Evolutionary conservation across 768 basidiomycete genomes (phyloP), one percentile per base, ranked within the genome.

Genomic region (Udeniomyces megalosporus): DNA sequence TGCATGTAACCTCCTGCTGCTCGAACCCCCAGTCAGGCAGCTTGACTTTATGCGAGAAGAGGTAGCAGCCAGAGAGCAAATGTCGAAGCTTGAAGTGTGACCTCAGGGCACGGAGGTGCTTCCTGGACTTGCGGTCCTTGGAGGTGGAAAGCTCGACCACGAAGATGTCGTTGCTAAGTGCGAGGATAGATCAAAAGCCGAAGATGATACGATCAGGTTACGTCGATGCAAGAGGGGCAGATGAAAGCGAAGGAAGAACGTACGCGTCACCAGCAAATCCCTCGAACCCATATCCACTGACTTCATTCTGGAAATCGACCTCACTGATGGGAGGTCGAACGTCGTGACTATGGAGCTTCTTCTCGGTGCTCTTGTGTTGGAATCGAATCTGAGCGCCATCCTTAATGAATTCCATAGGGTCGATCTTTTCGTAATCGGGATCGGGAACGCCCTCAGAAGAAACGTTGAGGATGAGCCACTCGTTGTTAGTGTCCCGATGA

Each of bases 1-100:
- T 99, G 74, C 95, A 99, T 0, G 95, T 97, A 56, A 99, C 95
- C 70, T 99, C 95, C 72, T 99, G 95, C 73, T 99, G 95, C 71
- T 96, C 95, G 68, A 80, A 99, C 0, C 82, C 95, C 95, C 95
- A 99, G 4, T 95, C 87, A 0, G 95, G 95, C 1, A 99, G 76
- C 75, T 97, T 97, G 69, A 96, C 85, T 73, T 95, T 95, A 76
- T 99, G 95, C 26, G 87, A 90, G 78, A 97, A 99, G 42, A 99
- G 79, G 72, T 95, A 97, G 73, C 95, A 99, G 0, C 92, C 91
- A 0, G 87, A 86, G 67, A 92, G 77, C 20, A 80, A 77, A 73
- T 99, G 95, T 58, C 84, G 77, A 50, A 99, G 75, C 68, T 85
- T 79, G 75, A 97, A 93, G 46, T 80, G 78, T 4, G 88, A 90